A percentile compares a stretch with the other conserved stretches of the same genome.
Conservation (phyloP, 2,329 filamentous ascomycete genomes). For the Calonectria naviculata region DNA sequence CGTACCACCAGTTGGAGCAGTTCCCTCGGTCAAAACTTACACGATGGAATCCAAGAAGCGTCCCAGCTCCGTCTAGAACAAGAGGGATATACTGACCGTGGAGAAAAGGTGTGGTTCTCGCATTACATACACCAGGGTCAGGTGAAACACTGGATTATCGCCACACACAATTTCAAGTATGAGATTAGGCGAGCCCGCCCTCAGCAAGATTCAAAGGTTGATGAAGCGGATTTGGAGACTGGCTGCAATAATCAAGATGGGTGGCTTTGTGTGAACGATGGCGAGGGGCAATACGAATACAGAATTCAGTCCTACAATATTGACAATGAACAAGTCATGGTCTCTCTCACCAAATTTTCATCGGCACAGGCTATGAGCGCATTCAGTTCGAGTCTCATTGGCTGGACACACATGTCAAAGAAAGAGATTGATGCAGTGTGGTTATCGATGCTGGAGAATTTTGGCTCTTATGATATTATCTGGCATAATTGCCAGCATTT, state of each 20-base stretch:
- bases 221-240: background rate
- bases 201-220: background rate
- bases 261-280: background rate
- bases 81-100: background rate
- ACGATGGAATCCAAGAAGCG: background rate
- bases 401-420: conserved; percentile 1
- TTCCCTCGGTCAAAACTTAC: background rate
- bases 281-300: background rate
- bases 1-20: background rate
- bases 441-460: background rate
- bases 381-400: background rate
- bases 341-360: background rate
- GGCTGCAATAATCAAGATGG: background rate
- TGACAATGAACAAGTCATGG: background rate
- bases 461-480: background rate
- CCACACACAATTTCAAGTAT: background rate
- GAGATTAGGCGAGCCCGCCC: background rate
- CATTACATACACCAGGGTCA: background rate
- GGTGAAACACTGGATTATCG: background rate
- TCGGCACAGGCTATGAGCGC: background rate
- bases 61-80: background rate
- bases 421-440: background rate
- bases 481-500: conserved; percentile 5
- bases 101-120: background rate
- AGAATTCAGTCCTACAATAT: background rate